Base-by-base conservation (phyloP, 2,329 filamentous ascomycete species). In the Epichloe hybrida region DNA sequence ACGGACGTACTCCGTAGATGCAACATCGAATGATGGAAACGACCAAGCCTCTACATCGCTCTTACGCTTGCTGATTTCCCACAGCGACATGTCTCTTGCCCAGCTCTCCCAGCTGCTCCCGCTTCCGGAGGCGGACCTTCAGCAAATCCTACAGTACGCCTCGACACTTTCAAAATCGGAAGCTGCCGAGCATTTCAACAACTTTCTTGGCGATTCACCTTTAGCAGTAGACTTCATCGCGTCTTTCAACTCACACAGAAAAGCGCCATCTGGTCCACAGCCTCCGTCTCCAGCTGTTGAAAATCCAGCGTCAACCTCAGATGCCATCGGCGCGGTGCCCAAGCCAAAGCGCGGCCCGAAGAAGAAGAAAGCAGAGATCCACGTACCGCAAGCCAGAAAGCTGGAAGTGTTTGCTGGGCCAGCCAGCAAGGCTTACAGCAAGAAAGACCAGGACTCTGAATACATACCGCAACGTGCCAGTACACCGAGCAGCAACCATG, bases 131-230 rank as follows among this genome's bases (percentile, higher is more conserved):
- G 82, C 86, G 12, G 89, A 91, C 40, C 73, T 97, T 35, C 80
- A 82, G 61, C 88, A 97, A 63, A 78, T 96, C 42, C 74, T 97
- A 57, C 81, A 87, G 46, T 96, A 96, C 65, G 82, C 87, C 2
- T 73, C 80, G 37, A 84, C 82, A 0, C 75, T 97, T 8, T 81
- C 88, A 20, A 89, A 85, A 62, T 70, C 81, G 48, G 86, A 84
- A 56, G 86, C 88, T 13, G 88, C 81, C 48, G 83, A 89, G 41
- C 88, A 97, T 66, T 84, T 98, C 54, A 85, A 83, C 65, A 88
- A 93, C 62, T 73, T 98, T 49, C 77, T 98, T 0, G 93, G 91
- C 46, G 88, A 95, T 64, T 89, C 86, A 6, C 80, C 89, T 1
- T 81, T 85, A 58, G 77, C 73, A 40, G 70, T 89, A 54, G 84